Evolutionary conservation across 2,329 filamentous ascomycete genomes (phyloP).

Genomic region (Aspergillus cejpii): DNA sequence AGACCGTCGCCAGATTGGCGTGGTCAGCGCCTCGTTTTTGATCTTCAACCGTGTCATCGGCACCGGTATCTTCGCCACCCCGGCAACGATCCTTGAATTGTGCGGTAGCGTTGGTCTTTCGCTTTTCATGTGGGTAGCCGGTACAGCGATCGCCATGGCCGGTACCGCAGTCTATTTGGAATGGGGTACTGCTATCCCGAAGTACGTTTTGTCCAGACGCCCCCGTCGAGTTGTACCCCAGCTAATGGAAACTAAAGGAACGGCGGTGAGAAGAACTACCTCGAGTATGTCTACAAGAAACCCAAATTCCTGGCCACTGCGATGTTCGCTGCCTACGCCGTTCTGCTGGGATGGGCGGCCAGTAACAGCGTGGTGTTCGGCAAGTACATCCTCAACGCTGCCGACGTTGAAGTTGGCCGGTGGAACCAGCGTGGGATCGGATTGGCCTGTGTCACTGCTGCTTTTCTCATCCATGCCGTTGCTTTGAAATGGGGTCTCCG

Average conservation of each 20-base stretch:
- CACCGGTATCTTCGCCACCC: constrained; percentile 47
- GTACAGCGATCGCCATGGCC: constrained; percentile 44
- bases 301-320: constrained; percentile 50
- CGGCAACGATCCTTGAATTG: constrained; percentile 41
- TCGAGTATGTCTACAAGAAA: constrained; percentile 48
- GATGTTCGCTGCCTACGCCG: constrained; percentile 48
- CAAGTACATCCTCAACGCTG: constrained; percentile 47
- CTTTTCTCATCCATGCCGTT: constrained; percentile 45
- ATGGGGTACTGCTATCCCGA: constrained; percentile 46
- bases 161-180: constrained; percentile 43
- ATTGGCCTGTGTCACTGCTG: constrained; percentile 42
- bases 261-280: constrained; percentile 50
- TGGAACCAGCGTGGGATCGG: constrained; percentile 49
- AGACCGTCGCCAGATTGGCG: constrained; percentile 35
- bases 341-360: constrained; percentile 48
- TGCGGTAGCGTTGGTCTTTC: constrained; percentile 44
- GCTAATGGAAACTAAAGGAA: constrained; percentile 31
- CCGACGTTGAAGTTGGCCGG: constrained; percentile 36
- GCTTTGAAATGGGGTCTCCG: constrained; percentile 45
- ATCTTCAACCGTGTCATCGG: constrained; percentile 47
- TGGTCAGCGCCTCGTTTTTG: constrained; percentile 40
- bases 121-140: constrained; percentile 46
- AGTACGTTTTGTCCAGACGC: constrained; percentile 22
- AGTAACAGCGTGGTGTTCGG: constrained; percentile 50
- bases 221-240: background rate